phyloP scores from a whole-genome alignment of 228 moss, liverwort and hornwort genomes.

The Sphagnum fallax region DNA sequence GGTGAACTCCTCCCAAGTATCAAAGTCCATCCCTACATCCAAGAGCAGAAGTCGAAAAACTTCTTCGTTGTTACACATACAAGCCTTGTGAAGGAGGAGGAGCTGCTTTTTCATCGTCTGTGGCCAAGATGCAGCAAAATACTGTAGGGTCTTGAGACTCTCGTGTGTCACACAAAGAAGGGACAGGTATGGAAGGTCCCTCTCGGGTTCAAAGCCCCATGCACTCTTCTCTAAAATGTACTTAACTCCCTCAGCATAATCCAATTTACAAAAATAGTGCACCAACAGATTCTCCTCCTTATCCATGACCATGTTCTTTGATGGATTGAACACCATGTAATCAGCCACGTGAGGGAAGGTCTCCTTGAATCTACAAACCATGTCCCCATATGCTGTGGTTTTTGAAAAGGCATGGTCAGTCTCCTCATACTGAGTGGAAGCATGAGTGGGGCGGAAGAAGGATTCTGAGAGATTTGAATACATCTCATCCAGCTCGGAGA shows the following conservation, averaged over 20 bases:
- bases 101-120: background rate
- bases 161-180: slow-evolving; percentile 1
- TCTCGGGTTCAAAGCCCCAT: background rate
- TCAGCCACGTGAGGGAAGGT: slow-evolving; percentile 1
- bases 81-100: slow-evolving; percentile 3
- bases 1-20: slow-evolving; percentile 1
- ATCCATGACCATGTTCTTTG: slow-evolving; percentile 5
- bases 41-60: slow-evolving; percentile 3
- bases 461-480: background rate
- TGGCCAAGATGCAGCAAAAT: slow-evolving; percentile 1
- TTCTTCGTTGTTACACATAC: slow-evolving; percentile 1
- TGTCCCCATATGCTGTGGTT: slow-evolving; percentile 3
- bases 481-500: slow-evolving; percentile 2
- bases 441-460: background rate
- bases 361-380: slow-evolving; percentile 3
- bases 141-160: slow-evolving; percentile 1
- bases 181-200: slow-evolving; percentile 4
- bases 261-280: slow-evolving; percentile 3
- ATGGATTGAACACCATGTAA: slow-evolving; percentile 4
- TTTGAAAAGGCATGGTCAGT: slow-evolving; percentile 1
- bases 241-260: slow-evolving; percentile 5
- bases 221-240: background rate
- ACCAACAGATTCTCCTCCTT: background rate
- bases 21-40: slow-evolving; percentile 5
- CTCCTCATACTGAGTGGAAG: background rate